Evolutionary conservation across 495 filamentous ascomycete species (phyloP), one percentile per base, ranked within the genome.

Genomic region (Penicillium cataractarum): DNA sequence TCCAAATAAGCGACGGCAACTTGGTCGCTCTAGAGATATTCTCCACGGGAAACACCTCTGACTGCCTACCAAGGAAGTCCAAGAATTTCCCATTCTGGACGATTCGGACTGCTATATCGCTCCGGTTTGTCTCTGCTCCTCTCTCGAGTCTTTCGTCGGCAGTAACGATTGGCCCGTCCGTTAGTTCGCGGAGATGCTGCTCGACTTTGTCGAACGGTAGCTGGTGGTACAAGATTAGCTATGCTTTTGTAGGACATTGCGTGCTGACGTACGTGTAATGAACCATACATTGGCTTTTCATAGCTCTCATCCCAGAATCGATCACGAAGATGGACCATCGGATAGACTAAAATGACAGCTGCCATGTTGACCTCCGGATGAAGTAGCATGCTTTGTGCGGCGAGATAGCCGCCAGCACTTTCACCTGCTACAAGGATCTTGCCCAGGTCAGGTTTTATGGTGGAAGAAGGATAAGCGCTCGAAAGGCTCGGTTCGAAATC

Each of bases 371-470:
- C 27, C 13, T 57, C 54, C 1, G 68, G 62, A 29, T 71, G 58
- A 3, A 53, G 31, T 10, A 71, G 39, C 46, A 64, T 59, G 13
- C 60, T 58, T 35, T 71, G 65, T 0, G 55, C 55, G 12, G 55
- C 62, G 0, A 71, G 57, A 35, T 65, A 68, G 0, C 68, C 68
- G 33, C 66, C 66, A 2, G 66, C 66, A 26, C 66, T 68, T 42
- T 61, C 55, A 1, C 66, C 66, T 5, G 50, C 26, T 2, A 58
- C 33, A 17, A 68, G 22, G 42, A 56, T 48, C 5, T 42, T 52
- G n/a, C 59, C 50, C 8, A 57, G 53, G 26, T 68, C 52, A 4
- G 62, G 57, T 12, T 33, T 17, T 12, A 65, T 46, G 3, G 24
- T 49, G 0, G 51, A 26, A 6, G 29, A 24, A 1, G 61, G 61